phyloP scores from a whole-genome alignment of 2,329 filamentous ascomycete species.

The Ceratocystis huliohia region DNA sequence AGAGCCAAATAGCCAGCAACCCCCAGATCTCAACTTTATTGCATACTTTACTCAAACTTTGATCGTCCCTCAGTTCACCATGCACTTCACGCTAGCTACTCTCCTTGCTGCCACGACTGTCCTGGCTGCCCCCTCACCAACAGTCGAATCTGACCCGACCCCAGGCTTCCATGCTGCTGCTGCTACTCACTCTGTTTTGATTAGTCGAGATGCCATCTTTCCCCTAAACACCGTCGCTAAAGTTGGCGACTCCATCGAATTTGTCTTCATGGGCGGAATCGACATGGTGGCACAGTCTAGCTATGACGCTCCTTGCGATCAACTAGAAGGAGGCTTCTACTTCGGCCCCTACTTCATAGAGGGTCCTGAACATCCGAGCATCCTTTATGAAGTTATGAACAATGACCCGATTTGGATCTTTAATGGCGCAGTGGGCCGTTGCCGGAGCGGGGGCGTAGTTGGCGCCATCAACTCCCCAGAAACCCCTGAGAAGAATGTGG shows the following conservation, averaged over 20 bases:
- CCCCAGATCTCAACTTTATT: too few relatives aligned
- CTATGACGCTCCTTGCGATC: slow-evolving; percentile 33
- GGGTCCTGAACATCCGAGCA: slow-evolving; percentile 25
- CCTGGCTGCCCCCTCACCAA: not conserved
- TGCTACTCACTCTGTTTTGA: not conserved
- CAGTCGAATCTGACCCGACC: not conserved
- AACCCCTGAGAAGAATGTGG: accelerated
- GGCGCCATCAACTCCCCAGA: slow-evolving; percentile 25
- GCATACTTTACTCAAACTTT: too few relatives aligned
- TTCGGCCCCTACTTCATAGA: too few relatives aligned
- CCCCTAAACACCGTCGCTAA: slow-evolving; percentile 39
- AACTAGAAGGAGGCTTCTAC: not conserved
- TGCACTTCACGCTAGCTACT: not conserved
- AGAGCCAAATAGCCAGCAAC: too few relatives aligned
- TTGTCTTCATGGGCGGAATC: slow-evolving; percentile 39
- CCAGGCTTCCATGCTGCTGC: not conserved
- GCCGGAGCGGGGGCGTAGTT: slow-evolving; percentile 25
- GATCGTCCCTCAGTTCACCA: not conserved
- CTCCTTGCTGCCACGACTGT: not conserved
- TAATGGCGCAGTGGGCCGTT: not conserved
- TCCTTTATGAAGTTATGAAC: slow-evolving; percentile 26
- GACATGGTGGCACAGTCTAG: slow-evolving; percentile 37
- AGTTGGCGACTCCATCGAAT: slow-evolving; percentile 41
- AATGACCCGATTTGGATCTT: not conserved
- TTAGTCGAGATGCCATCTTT: slow-evolving; percentile 29